Evolutionary conservation across 768 basidiomycete genomes (phyloP).

Genomic region (Hygrocybe coccinea): DNA sequence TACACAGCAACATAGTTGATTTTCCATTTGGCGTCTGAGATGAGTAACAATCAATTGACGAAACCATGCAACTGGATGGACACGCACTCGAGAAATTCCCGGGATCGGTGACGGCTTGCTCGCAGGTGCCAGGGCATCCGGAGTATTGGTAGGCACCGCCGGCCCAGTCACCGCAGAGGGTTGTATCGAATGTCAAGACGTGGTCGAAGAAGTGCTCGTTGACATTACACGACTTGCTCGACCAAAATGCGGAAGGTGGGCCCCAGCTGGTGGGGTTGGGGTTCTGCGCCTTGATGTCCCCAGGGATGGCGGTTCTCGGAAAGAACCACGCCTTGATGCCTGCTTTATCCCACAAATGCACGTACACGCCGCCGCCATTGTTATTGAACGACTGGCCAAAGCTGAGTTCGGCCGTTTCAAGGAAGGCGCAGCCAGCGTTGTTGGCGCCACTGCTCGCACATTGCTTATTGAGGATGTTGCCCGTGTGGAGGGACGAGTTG

Average conservation of each 20-base stretch:
- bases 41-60: slow-evolving; percentile 10
- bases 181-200: slow-evolving; percentile 43
- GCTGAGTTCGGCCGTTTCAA: slow-evolving; percentile 34
- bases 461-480: slow-evolving; percentile 25
- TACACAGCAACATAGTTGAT: slow-evolving; percentile 56
- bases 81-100: slow-evolving; percentile 44
- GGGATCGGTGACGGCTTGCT: slow-evolving; percentile 48
- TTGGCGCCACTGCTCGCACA: slow-evolving; percentile 39
- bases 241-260: slow-evolving; percentile 48
- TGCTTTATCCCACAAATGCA: slow-evolving; percentile 46
- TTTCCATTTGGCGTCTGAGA: slow-evolving; percentile 50
- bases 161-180: slow-evolving; percentile 46
- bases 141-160: slow-evolving; percentile 31
- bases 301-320: slow-evolving; percentile 45
- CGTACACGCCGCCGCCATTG: slow-evolving; percentile 49
- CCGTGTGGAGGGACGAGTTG: slow-evolving; percentile 10
- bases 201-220: slow-evolving; percentile 49
- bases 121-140: slow-evolving; percentile 46
- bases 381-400: slow-evolving; percentile 46
- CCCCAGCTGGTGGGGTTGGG: slow-evolving; percentile 52
- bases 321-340: slow-evolving; percentile 60
- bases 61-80: background rate
- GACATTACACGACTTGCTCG: slow-evolving; percentile 46
- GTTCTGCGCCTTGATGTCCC: slow-evolving; percentile 40
- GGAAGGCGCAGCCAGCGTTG: slow-evolving; percentile 50